Conservation (phyloP, 139 green algal genomes). For the Picochlorum sp. region DNA sequence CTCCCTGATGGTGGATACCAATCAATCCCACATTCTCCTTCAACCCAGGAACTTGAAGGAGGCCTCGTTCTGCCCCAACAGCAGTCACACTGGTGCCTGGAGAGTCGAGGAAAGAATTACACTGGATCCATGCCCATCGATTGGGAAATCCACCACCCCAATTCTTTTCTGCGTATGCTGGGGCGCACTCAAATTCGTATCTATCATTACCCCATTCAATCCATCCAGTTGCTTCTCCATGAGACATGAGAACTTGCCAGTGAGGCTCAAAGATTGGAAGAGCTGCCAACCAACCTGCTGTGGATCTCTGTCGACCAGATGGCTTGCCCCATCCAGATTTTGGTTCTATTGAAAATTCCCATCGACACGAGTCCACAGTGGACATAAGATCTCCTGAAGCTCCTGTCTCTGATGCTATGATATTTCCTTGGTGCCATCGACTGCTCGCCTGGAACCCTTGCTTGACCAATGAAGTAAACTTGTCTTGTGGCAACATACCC, state of each 20-base stretch:
- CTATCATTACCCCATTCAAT: slow-evolving; percentile 77
- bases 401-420: slow-evolving; percentile 43
- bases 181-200: slow-evolving; percentile 63
- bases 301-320: slow-evolving; percentile 50
- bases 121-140: slow-evolving; percentile 91
- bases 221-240: slow-evolving; percentile 73
- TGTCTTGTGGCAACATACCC: neutral
- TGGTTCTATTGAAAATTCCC: slow-evolving; percentile 57
- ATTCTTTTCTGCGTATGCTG: slow-evolving; percentile 92
- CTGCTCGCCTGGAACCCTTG: slow-evolving; percentile 66
- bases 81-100: slow-evolving; percentile 68
- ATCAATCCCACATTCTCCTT: slow-evolving; percentile 90
- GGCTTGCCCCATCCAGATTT: slow-evolving; percentile 71
- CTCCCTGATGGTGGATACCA: slow-evolving; percentile 59
- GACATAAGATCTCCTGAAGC: slow-evolving; percentile 34
- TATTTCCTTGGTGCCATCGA: slow-evolving; percentile 55
- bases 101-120: slow-evolving; percentile 78
- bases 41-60: slow-evolving; percentile 53
- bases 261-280: slow-evolving; percentile 95
- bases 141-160: slow-evolving; percentile 92
- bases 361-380: slow-evolving; percentile 43
- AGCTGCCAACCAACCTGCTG: slow-evolving; percentile 85
- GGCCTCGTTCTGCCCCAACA: slow-evolving; percentile 53
- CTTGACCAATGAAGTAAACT: slow-evolving; percentile 46
- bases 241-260: slow-evolving; percentile 90